Evolutionary conservation across 139 green algal species (phyloP).

Genomic region (Microglena sp.): DNA sequence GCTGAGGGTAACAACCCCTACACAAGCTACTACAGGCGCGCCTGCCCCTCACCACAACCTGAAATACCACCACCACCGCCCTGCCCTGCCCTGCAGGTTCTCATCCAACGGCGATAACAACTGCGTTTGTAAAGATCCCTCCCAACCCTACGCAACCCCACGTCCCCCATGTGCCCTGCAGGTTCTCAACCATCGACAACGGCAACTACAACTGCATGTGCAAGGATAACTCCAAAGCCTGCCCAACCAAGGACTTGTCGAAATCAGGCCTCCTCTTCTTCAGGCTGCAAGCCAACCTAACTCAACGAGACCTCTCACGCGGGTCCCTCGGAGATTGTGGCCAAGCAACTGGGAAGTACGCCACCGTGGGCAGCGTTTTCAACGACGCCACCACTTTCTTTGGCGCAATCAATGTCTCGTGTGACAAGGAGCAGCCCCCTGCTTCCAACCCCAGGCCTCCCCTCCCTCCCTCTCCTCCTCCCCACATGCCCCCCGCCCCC

Average conservation of each 20-base stretch:
- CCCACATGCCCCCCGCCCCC: not conserved
- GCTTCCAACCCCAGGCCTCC: not conserved
- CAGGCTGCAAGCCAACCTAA: conserved; percentile 1
- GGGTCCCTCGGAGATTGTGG: not conserved
- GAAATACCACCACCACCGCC: too few species aligned
- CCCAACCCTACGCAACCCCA: too few species aligned
- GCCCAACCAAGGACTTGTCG: not conserved
- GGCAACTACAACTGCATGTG: conserved; percentile 4
- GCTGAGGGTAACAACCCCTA: too few species aligned
- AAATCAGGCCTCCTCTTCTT: not conserved
- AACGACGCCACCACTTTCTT: conserved; percentile 2
- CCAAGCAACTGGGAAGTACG: not conserved
- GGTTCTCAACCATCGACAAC: not conserved
- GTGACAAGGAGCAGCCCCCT: not conserved
- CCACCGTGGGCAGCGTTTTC: not conserved
- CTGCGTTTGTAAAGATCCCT: too few species aligned
- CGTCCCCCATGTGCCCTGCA: too few species aligned
- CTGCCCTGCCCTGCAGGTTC: too few species aligned
- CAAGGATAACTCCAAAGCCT: not conserved
- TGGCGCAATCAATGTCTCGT: not conserved
- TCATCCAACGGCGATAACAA: too few species aligned
- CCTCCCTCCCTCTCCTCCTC: not conserved
- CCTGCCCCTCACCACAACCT: too few species aligned
- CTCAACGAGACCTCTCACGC: not conserved
- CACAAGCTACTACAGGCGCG: too few species aligned